Base-by-base conservation (phyloP, 352 stramenopile genomes). In the Pythium scleroteichum region DNA sequence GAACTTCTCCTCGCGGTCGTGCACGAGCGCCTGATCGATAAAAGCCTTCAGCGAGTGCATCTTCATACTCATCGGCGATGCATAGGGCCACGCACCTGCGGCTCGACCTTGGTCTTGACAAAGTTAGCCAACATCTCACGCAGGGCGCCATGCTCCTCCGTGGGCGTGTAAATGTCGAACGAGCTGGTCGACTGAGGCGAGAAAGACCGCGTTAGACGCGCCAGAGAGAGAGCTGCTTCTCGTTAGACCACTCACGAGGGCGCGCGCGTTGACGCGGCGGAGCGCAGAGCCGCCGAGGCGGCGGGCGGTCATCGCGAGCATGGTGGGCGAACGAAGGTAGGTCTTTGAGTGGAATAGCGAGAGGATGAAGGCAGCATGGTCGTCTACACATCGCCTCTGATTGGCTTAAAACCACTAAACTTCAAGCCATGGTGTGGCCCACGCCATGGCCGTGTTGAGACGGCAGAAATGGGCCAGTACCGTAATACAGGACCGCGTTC, bases 1-100 rank as follows among this genome's bases (percentile, higher is more conserved):
- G 72, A 99, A 99, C 64, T 94, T 96, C 73, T 99, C 97, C n/a
- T 85, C 82, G 35, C 94, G 78, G 75, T 99, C 98, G 66, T 96
- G 90, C 53, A 97, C 85, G 23, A 98, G 60, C 39, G 97, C 97
- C 66, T 84, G 44, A n/a, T 29, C 16, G 8, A 14, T 20, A 8
- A 8, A 44, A 7, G 4, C 38, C 17, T 44, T 20, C 38, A 20
- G 38, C 0, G 12, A 40, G 9, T 16, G 17, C 29, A 35, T 35
- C 10, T 10, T n/a, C n/a, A n/a, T n/a, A n/a, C n/a, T n/a, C n/a
- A n/a, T n/a, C n/a, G n/a, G n/a, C n/a, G n/a, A n/a, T n/a, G n/a
- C n/a, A n/a, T n/a, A n/a, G n/a, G n/a, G n/a, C n/a, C n/a, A n/a
- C n/a, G 10, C 40, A 87, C 77, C 81, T 99, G 97, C 14, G 97